Evolutionary conservation across 306 rosid species (phyloP).

Genomic region (Dalbergia cultrata): DNA sequence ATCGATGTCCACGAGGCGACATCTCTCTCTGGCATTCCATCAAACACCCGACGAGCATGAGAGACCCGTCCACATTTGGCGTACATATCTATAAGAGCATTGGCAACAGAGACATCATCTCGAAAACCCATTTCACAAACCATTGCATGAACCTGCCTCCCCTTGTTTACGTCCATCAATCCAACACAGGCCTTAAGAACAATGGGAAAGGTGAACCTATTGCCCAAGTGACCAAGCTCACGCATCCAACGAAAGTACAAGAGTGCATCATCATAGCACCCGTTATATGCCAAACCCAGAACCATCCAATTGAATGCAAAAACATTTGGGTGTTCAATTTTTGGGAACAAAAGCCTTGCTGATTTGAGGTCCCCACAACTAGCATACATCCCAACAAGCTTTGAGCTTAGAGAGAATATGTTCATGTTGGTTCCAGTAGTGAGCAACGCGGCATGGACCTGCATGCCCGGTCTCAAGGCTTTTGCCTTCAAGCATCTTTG

Average conservation of each 20-base stretch:
- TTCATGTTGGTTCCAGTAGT: slow-evolving; percentile 56
- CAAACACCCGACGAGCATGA: slow-evolving; percentile 60
- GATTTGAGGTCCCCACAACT: slow-evolving; percentile 61
- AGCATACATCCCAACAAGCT: slow-evolving; percentile 74
- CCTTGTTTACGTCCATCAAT: slow-evolving; percentile 65
- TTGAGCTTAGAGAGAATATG: slow-evolving; percentile 60
- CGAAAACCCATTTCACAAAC: slow-evolving; percentile 55
- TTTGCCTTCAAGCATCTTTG: slow-evolving; percentile 70
- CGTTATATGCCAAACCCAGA: slow-evolving; percentile 59
- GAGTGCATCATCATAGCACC: slow-evolving; percentile 59
- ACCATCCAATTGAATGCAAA: slow-evolving; percentile 77
- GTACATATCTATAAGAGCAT: slow-evolving; percentile 74
- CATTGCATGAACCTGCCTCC: slow-evolving; percentile 71
- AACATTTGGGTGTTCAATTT: slow-evolving; percentile 60
- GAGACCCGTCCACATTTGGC: slow-evolving; percentile 61
- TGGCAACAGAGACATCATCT: slow-evolving; percentile 58
- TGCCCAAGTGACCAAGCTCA: slow-evolving; percentile 51
- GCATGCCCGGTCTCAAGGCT: slow-evolving; percentile 66
- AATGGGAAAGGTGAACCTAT: slow-evolving; percentile 60
- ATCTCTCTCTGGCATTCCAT: slow-evolving; percentile 63
- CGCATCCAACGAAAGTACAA: slow-evolving; percentile 56
- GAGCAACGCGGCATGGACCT: slow-evolving; percentile 64
- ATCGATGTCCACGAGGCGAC: slow-evolving; percentile 73
- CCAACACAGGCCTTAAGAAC: slow-evolving; percentile 70
- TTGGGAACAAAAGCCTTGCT: slow-evolving; percentile 47